Percentiles rank a stretch among this genome's conserved stretches.
phyloP scores from a whole-genome alignment of 108 stramenopile species.

The Cyclotella kingstonii region DNA sequence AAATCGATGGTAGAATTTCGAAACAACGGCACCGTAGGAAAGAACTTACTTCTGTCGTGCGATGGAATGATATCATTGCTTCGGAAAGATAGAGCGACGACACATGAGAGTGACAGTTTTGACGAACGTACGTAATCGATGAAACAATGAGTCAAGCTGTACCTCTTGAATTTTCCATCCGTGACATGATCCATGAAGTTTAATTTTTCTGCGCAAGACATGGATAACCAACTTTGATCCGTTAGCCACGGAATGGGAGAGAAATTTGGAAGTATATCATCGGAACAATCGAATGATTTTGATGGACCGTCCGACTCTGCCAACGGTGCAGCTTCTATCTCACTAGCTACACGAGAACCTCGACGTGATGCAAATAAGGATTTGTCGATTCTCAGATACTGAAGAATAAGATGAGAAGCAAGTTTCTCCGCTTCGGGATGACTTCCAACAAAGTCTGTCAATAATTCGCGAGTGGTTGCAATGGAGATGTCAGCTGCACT shows the following conservation, averaged over 20 bases:
- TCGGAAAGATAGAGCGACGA: too few species aligned
- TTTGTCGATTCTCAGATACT: conserved; percentile 18
- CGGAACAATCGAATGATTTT: neutral
- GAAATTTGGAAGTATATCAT: conserved; percentile 20
- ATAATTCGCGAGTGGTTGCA: neutral
- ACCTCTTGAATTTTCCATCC: conserved; percentile 10
- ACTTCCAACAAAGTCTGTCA: conserved; percentile 9
- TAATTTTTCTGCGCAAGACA: conserved; percentile 28
- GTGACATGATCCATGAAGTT: conserved; percentile 19
- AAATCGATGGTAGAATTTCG: conserved; percentile 7
- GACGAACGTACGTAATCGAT: too few species aligned
- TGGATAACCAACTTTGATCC: conserved; percentile 22
- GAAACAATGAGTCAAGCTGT: too few species aligned
- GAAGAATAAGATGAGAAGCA: conserved; percentile 8
- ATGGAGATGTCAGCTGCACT: too few species aligned
- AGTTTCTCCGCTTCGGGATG: conserved; percentile 15
- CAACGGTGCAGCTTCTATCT: neutral
- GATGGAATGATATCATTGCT: conserved; percentile 9
- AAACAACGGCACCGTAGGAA: conserved; percentile 14
- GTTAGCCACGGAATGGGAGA: conserved; percentile 35
- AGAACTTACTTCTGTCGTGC: conserved; percentile 7
- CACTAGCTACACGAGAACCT: conserved; percentile 2
- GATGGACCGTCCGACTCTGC: conserved; percentile 2
- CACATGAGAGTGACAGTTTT: too few species aligned
- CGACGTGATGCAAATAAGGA: conserved; percentile 3